A percentile compares a stretch with the other conserved stretches of the same genome.
These are phyloP conservation scores for Aspergillus sp. DNA, from an alignment of 2,329 filamentous ascomycete species.

Conservation along the genomic window DNA sequence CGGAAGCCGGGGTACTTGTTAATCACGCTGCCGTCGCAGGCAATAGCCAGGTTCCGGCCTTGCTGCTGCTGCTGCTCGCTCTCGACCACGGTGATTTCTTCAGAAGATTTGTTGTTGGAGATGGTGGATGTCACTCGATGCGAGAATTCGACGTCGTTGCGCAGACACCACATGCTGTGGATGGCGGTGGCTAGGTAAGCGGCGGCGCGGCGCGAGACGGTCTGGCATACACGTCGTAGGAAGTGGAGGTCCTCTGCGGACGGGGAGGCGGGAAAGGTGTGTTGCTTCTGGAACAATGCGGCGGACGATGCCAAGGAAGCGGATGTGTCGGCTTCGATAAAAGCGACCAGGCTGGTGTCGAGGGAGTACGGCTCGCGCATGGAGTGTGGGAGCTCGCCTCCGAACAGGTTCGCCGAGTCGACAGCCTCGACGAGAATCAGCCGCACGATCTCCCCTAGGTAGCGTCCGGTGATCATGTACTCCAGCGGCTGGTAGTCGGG, in stretches of 20 bases:
- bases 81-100: conserved; percentile 28
- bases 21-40: conserved; percentile 46
- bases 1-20: conserved; percentile 45
- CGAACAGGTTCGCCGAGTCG: conserved; percentile 47
- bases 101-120: conserved; percentile 21
- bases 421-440: conserved; percentile 55
- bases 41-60: conserved; percentile 35
- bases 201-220: conserved; percentile 52
- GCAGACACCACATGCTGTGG: conserved; percentile 53
- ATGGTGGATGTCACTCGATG: conserved; percentile 11
- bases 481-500: conserved; percentile 60
- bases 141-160: conserved; percentile 42
- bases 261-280: conserved; percentile 41
- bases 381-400: conserved; percentile 48
- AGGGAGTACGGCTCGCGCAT: conserved; percentile 51
- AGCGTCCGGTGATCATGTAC: conserved; percentile 56
- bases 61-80: conserved; percentile 14
- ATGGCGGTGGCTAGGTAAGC: conserved; percentile 56
- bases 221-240: conserved; percentile 44
- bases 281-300: conserved; percentile 44
- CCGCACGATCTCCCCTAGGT: conserved; percentile 56
- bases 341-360: conserved; percentile 52
- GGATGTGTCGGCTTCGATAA: conserved; percentile 44
- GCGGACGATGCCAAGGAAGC: conserved; percentile 31
- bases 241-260: conserved; percentile 47